Conservation (phyloP, 306 rosid species). For the Bauhinia variegata region DNA sequence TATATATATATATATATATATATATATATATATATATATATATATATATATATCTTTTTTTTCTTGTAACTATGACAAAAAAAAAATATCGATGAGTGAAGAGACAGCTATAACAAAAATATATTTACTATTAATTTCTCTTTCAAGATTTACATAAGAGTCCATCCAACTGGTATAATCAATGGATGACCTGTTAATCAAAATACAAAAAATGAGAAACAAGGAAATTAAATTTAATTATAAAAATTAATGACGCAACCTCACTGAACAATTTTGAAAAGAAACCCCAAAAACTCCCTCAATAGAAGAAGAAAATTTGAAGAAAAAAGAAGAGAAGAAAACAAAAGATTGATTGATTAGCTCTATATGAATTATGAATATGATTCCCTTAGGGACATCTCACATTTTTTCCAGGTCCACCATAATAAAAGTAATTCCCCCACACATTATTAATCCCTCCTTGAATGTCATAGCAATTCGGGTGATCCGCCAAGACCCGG, state of each 20-base stretch:
- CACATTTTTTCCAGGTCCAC: constrained; percentile 95
- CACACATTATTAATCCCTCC: constrained; percentile 86
- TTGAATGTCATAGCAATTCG: constrained; percentile 91
- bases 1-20: too few species aligned
- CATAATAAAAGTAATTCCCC: constrained; percentile 95
- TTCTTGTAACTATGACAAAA: too few species aligned
- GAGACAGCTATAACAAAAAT: constrained; percentile 41
- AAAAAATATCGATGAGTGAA: not conserved
- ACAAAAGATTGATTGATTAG: too few species aligned
- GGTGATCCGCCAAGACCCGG: constrained; percentile 86
- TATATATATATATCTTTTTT: too few species aligned
- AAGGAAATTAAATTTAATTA: constrained; percentile 51
- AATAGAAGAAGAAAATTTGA: constrained; percentile 7
- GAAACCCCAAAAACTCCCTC: constrained; percentile 57
- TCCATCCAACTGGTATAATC: constrained; percentile 51
- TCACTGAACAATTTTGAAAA: constrained; percentile 52
- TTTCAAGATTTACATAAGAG: constrained; percentile 62
- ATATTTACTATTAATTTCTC: constrained; percentile 68
- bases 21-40: too few species aligned
- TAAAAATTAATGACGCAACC: constrained; percentile 54
- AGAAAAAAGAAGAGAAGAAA: too few species aligned
- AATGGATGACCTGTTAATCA: constrained; percentile 65
- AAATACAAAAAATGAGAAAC: constrained; percentile 31
- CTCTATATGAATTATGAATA: constrained; percentile 41
- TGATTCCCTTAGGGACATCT: constrained; percentile 69